Evolutionary conservation across 495 filamentous ascomycete species (phyloP).

Genomic region (Cladorrhinum samala): DNA sequence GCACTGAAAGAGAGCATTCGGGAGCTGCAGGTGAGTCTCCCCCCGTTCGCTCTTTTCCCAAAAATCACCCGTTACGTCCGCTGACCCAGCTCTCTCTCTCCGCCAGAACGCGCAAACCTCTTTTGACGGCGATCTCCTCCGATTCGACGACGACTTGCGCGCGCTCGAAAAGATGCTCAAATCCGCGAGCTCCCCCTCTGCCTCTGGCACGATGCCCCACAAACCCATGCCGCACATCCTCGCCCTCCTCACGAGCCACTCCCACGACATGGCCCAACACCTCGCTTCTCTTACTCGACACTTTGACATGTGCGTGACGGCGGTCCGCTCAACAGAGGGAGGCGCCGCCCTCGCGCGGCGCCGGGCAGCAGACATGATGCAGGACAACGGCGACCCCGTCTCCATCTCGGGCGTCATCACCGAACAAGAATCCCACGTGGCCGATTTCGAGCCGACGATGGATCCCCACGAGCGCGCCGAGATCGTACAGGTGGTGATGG

Average conservation of each 20-base stretch:
- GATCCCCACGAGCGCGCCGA: constrained; percentile 70
- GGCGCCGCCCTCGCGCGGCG: constrained; percentile 64
- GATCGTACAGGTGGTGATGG: constrained; percentile 74
- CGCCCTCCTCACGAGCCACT: constrained; percentile 65
- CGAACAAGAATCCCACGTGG: constrained; percentile 51
- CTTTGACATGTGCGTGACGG: constrained; percentile 90
- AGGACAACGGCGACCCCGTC: constrained; percentile 55
- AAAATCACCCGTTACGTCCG: constrained; percentile 1
- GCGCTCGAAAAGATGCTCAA: constrained; percentile 35
- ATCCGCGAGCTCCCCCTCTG: constrained; percentile 28
- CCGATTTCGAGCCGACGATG: constrained; percentile 65
- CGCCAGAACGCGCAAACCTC: constrained; percentile 51
- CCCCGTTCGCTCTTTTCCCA: background rate
- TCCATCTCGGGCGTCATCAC: constrained; percentile 52
- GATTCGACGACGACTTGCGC: constrained; percentile 55
- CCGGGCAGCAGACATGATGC: constrained; percentile 48
- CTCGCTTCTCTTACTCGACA: constrained; percentile 81
- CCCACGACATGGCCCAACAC: constrained; percentile 74
- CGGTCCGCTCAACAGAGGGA: constrained; percentile 88
- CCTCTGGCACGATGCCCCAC: constrained; percentile 34
- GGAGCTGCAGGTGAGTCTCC: constrained; percentile 38
- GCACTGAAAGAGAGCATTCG: constrained; percentile 61
- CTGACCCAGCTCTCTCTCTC: constrained; percentile 11
- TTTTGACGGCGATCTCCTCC: constrained; percentile 56
- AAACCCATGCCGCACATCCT: constrained; percentile 62